These are phyloP conservation scores for Calonectria naviculata DNA, from an alignment of 2,329 filamentous ascomycete genomes.

Conservation along the genomic window DNA sequence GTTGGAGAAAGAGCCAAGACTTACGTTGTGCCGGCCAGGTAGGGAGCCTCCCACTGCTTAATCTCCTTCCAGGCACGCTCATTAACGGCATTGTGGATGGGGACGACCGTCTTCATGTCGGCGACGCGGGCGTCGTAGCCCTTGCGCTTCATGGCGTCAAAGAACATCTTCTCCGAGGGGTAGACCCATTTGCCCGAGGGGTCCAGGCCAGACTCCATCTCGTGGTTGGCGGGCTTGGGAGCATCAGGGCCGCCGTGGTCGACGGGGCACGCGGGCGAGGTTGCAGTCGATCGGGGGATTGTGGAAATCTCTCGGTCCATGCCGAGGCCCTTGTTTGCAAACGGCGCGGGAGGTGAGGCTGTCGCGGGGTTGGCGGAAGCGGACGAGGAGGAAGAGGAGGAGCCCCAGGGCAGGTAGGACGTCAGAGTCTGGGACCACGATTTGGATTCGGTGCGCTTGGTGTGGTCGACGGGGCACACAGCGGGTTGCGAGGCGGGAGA, in stretches of 20 bases:
- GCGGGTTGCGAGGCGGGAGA: slow-evolving; percentile 19
- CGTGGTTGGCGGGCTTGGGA: slow-evolving; percentile 72
- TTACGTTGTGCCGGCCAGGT: slow-evolving; percentile 66
- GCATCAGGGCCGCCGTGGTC: slow-evolving; percentile 45
- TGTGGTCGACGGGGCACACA: slow-evolving; percentile 49
- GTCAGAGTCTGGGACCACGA: slow-evolving; percentile 58
- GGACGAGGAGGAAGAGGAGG: slow-evolving; percentile 44
- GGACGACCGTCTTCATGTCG: slow-evolving; percentile 93
- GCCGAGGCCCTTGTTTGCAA: slow-evolving; percentile 59
- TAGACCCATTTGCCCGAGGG: slow-evolving; percentile 94
- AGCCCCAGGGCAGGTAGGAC: slow-evolving; percentile 55
- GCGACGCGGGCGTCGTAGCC: slow-evolving; percentile 75
- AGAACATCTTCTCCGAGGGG: slow-evolving; percentile 97
- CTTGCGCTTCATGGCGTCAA: slow-evolving; percentile 95
- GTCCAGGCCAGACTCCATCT: slow-evolving; percentile 81
- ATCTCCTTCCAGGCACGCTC: slow-evolving; percentile 97
- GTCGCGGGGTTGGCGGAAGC: slow-evolving; percentile 27
- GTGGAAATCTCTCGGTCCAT: slow-evolving; percentile 80
- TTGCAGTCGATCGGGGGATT: slow-evolving; percentile 73
- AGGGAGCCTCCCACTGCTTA: slow-evolving; percentile 84
- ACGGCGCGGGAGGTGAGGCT: slow-evolving; percentile 12
- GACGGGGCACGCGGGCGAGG: slow-evolving; percentile 51
- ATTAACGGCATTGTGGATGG: slow-evolving; percentile 98
- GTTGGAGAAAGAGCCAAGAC: slow-evolving; percentile 2
- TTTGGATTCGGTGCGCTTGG: slow-evolving; percentile 38